phyloP scores from a whole-genome alignment of 768 basidiomycete species.

The Leccinum longicurvipes region DNA sequence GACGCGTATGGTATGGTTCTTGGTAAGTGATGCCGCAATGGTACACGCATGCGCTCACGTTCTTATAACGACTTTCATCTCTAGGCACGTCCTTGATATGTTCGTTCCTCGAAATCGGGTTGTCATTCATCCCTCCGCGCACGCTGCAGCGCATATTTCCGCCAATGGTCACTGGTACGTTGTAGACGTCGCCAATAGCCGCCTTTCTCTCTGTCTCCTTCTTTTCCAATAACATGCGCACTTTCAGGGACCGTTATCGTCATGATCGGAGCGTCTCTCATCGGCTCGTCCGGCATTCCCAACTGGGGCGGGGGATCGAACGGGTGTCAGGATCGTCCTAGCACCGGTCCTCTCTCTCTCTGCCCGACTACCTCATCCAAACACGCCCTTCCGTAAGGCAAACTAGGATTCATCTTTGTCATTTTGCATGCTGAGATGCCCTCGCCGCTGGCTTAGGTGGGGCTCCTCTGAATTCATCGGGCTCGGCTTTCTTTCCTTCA shows the following conservation, averaged over 20 bases:
- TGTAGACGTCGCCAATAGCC: not conserved
- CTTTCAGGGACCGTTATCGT: constrained; percentile 70
- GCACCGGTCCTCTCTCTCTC: constrained; percentile 61
- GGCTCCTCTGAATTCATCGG: constrained; percentile 83
- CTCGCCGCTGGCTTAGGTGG: constrained; percentile 46
- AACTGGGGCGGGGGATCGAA: constrained; percentile 88
- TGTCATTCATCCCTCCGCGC: constrained; percentile 71
- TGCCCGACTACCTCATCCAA: constrained; percentile 75
- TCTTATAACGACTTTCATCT: not conserved
- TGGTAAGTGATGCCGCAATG: constrained; percentile 37
- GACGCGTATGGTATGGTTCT: constrained; percentile 80
- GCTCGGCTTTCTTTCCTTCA: constrained; percentile 80
- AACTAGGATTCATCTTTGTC: not conserved
- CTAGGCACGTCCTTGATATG: constrained; percentile 74
- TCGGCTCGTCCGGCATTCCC: constrained; percentile 69
- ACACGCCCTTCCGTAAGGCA: constrained; percentile 57
- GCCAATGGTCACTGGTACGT: constrained; percentile 69
- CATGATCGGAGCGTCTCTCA: constrained; percentile 74
- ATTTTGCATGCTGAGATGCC: not conserved
- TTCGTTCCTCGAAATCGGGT: constrained; percentile 73
- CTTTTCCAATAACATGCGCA: not conserved
- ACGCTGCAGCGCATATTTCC: constrained; percentile 69
- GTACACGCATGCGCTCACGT: not conserved
- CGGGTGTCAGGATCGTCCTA: constrained; percentile 58
- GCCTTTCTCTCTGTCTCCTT: too few species aligned